These are phyloP conservation scores for Afroboletus lepidellus DNA, from an alignment of 1,284 basidiomycete species.

Conservation along the genomic window DNA sequence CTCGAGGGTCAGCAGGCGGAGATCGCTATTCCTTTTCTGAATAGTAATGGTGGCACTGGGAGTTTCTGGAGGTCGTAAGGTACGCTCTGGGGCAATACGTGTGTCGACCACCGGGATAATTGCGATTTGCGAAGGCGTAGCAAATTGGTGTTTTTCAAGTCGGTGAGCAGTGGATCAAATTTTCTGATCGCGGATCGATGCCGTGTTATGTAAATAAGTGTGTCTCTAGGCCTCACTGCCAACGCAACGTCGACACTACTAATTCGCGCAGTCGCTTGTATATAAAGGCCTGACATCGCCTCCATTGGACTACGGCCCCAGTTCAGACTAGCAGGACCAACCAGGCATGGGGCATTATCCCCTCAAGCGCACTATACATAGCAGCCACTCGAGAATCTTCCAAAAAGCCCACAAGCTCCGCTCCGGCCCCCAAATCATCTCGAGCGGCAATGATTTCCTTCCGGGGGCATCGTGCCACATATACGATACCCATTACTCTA, in stretches of 20 bases:
- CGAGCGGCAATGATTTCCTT: constrained; percentile 18
- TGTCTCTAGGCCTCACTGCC: constrained; percentile 1
- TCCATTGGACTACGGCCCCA: constrained; percentile 10
- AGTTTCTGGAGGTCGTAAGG: constrained; percentile 40
- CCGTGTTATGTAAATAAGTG: constrained; percentile 27
- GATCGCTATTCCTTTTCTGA: constrained; percentile 73
- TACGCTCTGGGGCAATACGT: constrained; percentile 19
- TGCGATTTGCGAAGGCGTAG: constrained; percentile 21
- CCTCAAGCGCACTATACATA: constrained; percentile 24
- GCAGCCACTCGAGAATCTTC: constrained; percentile 7
- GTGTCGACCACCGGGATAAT: constrained; percentile 37
- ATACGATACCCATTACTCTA: constrained; percentile 9
- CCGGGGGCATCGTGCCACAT: constrained; percentile 14
- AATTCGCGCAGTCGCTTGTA: constrained; percentile 8
- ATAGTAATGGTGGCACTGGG: constrained; percentile 60
- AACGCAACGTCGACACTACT: background rate
- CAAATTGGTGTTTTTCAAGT: constrained; percentile 11
- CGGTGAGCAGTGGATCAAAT: constrained; percentile 11
- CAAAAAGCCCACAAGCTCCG: constrained; percentile 22
- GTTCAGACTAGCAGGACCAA: constrained; percentile 11
- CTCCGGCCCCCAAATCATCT: constrained; percentile 18
- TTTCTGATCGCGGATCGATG: constrained; percentile 17
- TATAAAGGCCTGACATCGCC: constrained; percentile 25
- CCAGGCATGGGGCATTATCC: constrained; percentile 12
- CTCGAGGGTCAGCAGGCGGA: constrained; percentile 80